phyloP scores from a whole-genome alignment of 139 green algal species.

The Monoraphidium neglectum region DNA sequence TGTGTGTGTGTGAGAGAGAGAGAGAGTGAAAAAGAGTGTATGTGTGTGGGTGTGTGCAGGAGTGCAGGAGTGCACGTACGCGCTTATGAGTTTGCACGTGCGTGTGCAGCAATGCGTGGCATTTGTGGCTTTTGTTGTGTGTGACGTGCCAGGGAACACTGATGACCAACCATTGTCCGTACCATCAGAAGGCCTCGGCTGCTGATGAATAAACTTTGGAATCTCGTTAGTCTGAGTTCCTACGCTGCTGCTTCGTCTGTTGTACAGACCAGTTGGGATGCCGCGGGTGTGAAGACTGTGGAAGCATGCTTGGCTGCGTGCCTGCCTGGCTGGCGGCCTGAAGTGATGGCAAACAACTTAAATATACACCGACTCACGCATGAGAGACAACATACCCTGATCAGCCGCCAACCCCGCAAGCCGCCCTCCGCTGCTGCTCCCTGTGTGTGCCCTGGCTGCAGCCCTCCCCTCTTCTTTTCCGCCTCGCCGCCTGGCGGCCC shows the following conservation, averaged over 20 bases:
- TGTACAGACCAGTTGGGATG: no score
- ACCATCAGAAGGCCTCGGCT: slow-evolving; percentile 48
- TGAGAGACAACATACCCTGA: slow-evolving; percentile 49
- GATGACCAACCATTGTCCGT: slow-evolving; percentile 59
- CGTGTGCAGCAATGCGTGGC: no score
- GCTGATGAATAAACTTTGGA: slow-evolving; percentile 48
- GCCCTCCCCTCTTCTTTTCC: neutral
- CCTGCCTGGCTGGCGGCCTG: slow-evolving; percentile 27
- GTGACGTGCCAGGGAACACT: no score
- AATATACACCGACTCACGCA: slow-evolving; percentile 61
- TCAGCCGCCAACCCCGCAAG: slow-evolving; percentile 25
- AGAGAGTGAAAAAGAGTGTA: no score
- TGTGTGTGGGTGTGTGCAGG: no score
- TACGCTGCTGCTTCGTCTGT: neutral
- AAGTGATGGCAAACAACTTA: slow-evolving; percentile 61
- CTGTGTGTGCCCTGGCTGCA: neutral
- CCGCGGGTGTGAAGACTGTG: no score
- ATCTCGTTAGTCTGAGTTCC: slow-evolving; percentile 74
- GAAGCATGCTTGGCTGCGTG: no score
- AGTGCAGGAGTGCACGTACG: no score
- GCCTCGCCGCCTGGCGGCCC: neutral
- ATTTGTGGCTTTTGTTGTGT: no score
- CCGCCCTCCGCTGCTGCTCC: no score
- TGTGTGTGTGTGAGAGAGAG: no score
- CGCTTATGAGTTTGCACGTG: no score